Base-by-base conservation (phyloP, 257 asterid genomes). In the Solanum neorickii region DNA sequence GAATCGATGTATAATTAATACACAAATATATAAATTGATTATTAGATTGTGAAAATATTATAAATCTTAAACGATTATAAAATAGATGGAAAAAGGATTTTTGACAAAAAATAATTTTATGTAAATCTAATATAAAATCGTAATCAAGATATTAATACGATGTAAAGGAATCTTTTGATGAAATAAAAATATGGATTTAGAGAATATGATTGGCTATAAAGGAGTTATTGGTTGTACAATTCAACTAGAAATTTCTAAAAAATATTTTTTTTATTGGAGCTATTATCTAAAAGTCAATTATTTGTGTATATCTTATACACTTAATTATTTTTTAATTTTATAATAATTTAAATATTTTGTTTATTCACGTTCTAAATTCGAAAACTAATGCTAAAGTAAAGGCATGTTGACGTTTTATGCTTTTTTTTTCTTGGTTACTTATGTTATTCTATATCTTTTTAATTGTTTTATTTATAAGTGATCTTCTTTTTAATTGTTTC, bases 361-460 rank as follows among this genome's bases (percentile, higher is more conserved):
- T 47, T 46, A 14, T 46, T 14, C 20, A 47, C 1, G 0, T 3
- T 49, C 0, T 0, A 49, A 49, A 0, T 49, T 0, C 0, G 0
- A 49, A 20, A 0, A 0, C 0, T 56, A 56, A 56, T 0, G 0
- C 0, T 4, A 56, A 56, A 3, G 8, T 56, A 8, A 3, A 56
- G 65, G 0, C 2, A 56, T 9, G 0, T 20, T 14, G 5, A 49
- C 0, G 0, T 49, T 1, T 3, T 11, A 44, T 1, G 5, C 20
- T 13, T 33, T 46, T 13, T 16, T 52, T 52, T 47, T 46, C 14
- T 41, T 41, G 44, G 1, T 41, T 39, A 41, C 11, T 41, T 41
- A 41, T 0, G 10, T 41, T 41, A 3, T 41, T 41, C 10, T 2
- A 41, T 41, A 41, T 41, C 44, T 39, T 41, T 41, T 41, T 8